Conservation (phyloP, 768 basidiomycete genomes). For the Pleurotus ostreatus region DNA sequence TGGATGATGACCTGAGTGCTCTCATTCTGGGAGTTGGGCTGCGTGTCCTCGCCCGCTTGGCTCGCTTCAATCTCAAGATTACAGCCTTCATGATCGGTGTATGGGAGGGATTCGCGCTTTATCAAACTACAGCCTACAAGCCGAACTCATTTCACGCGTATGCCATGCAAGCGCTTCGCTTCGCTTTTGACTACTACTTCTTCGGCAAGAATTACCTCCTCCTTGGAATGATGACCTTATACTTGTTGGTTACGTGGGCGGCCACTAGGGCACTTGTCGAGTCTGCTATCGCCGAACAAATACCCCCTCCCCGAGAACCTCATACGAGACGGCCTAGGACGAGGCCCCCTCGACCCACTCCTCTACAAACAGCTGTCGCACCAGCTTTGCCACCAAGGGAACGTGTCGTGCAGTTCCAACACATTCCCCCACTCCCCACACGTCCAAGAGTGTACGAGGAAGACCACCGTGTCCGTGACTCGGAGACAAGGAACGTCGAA, state of each 20-base stretch:
- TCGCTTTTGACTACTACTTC: constrained; percentile 1
- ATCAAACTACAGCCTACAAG: background rate
- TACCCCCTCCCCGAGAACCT: too few species aligned
- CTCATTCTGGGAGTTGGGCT: background rate
- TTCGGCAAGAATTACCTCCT: background rate
- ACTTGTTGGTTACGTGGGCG: background rate
- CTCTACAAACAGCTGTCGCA: background rate
- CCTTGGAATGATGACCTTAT: background rate
- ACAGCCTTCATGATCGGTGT: constrained; percentile 6
- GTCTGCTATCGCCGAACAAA: too few species aligned
- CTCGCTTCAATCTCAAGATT: background rate
- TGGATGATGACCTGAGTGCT: constrained; percentile 2
- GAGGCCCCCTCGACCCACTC: background rate
- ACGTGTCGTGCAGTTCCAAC: background rate
- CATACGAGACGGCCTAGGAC: background rate
- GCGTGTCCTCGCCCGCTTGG: background rate
- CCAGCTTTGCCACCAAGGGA: background rate
- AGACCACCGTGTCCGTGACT: too few species aligned
- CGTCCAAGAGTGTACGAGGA: too few species aligned
- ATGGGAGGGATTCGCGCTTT: constrained; percentile 5
- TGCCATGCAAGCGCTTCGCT: constrained; percentile 2
- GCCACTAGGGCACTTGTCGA: background rate
- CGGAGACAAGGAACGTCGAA: too few species aligned
- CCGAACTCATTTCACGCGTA: background rate
- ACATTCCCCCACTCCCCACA: too few species aligned